phyloP scores from a whole-genome alignment of 352 stramenopile species.

The Aphanomyces invadans region DNA sequence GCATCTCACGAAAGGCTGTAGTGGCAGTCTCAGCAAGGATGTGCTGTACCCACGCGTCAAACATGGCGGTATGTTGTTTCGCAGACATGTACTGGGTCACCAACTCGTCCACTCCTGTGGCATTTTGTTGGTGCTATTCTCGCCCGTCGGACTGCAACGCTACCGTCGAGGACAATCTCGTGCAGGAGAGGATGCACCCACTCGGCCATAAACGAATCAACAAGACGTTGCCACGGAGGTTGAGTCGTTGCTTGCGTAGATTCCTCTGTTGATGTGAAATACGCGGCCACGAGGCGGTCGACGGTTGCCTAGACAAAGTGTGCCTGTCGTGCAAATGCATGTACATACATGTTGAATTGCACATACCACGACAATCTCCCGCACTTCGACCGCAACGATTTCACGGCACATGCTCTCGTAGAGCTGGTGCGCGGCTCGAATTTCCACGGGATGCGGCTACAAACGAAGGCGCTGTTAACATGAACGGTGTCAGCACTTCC shows the following conservation, averaged over 20 bases:
- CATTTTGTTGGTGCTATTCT: too few relatives aligned
- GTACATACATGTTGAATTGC: not conserved
- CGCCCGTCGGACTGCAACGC: too few relatives aligned
- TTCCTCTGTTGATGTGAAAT: not conserved
- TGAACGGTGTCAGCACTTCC: not conserved
- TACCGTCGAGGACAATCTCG: slow-evolving; percentile 9
- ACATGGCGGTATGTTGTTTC: not conserved
- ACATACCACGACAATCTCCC: not conserved
- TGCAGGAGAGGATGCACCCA: not conserved
- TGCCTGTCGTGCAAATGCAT: too few relatives aligned
- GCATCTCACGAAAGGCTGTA: not conserved
- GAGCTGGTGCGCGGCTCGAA: not conserved
- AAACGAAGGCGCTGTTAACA: not conserved
- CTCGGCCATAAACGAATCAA: not conserved
- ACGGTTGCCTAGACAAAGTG: not conserved
- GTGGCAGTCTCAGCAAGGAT: not conserved
- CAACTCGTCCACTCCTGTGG: not conserved
- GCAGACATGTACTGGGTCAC: not conserved
- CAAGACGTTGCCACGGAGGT: not conserved
- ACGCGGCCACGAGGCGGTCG: not conserved
- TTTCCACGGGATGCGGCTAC: not conserved
- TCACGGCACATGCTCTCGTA: not conserved
- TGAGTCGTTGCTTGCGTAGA: not conserved
- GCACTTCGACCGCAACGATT: not conserved
- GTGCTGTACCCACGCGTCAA: not conserved